Evolutionary conservation across 371 early-diverging fungal species (phyloP).

Genomic region (Saksenaea oblongispora): DNA sequence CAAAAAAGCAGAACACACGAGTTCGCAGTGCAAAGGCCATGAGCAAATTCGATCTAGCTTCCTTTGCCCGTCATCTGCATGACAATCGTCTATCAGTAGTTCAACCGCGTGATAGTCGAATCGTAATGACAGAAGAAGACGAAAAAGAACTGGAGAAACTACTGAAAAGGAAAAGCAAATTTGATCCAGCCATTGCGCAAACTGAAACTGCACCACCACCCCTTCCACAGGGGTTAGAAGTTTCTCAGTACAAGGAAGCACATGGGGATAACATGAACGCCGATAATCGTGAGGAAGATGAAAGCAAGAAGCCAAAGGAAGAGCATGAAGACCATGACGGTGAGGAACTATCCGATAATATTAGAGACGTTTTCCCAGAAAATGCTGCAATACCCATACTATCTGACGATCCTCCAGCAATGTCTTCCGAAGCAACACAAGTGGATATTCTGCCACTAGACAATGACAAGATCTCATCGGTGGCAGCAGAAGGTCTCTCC

Average conservation of each 20-base stretch:
- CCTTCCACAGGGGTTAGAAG: neutral
- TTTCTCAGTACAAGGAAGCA: no score
- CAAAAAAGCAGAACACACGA: conserved; percentile 6
- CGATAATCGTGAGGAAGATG: neutral
- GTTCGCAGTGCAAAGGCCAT: neutral
- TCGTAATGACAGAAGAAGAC: conserved; percentile 45
- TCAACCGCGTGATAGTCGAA: conserved; percentile 31
- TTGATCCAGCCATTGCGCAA: neutral
- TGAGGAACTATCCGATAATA: neutral
- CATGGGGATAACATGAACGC: neutral
- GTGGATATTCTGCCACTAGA: neutral
- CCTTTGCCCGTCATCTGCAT: conserved; percentile 34
- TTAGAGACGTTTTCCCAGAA: neutral
- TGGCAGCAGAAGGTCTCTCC: neutral
- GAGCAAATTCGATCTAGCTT: conserved; percentile 29
- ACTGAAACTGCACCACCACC: neutral
- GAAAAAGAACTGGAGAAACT: conserved; percentile 38
- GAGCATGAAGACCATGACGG: neutral
- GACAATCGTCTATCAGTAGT: conserved; percentile 33
- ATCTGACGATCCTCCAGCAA: neutral
- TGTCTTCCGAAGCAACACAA: neutral
- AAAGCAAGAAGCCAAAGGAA: neutral
- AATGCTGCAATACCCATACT: neutral
- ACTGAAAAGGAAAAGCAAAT: conserved; percentile 20
- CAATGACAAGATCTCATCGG: neutral